These are phyloP conservation scores for Trichoderma koningii DNA, from an alignment of 2,329 filamentous ascomycete species.

Conservation along the genomic window DNA sequence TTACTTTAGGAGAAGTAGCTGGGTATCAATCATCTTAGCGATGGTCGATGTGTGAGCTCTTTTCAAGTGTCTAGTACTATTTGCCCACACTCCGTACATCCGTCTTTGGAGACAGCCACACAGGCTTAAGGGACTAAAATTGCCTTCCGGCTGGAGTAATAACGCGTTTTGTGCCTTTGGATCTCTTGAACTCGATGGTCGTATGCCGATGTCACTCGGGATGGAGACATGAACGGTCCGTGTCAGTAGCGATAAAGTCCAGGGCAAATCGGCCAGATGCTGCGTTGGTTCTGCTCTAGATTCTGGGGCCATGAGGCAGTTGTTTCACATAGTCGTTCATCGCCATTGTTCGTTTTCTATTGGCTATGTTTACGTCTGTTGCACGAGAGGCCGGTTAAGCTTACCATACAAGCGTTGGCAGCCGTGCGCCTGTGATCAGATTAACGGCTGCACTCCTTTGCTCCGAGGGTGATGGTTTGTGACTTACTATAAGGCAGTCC, in stretches of 20 bases:
- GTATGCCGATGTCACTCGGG: not conserved
- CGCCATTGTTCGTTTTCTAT: too few species aligned
- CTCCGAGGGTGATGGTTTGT: too few species aligned
- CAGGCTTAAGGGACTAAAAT: too few species aligned
- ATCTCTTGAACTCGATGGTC: too few species aligned
- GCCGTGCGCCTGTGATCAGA: too few species aligned
- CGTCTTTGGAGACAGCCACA: not conserved
- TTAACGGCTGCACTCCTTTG: too few species aligned
- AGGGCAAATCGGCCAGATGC: not conserved
- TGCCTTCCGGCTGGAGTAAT: too few species aligned
- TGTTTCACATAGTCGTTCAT: not conserved
- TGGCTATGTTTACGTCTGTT: too few species aligned
- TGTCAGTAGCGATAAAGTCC: too few species aligned
- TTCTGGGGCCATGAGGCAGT: not conserved
- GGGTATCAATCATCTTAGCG: not conserved
- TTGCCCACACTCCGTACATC: not conserved
- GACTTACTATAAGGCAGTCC: too few species aligned
- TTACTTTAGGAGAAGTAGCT: not conserved
- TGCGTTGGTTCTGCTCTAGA: not conserved
- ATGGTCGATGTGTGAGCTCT: not conserved
- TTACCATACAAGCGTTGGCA: too few species aligned
- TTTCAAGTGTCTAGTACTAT: not conserved
- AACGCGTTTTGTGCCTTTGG: not conserved
- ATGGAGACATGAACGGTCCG: slow-evolving; percentile 1
- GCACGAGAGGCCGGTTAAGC: too few species aligned